Evolutionary conservation across 2,329 filamentous ascomycete genomes (phyloP), one percentile per base, ranked within the genome.

Genomic region (Sporothrix mexicana): DNA sequence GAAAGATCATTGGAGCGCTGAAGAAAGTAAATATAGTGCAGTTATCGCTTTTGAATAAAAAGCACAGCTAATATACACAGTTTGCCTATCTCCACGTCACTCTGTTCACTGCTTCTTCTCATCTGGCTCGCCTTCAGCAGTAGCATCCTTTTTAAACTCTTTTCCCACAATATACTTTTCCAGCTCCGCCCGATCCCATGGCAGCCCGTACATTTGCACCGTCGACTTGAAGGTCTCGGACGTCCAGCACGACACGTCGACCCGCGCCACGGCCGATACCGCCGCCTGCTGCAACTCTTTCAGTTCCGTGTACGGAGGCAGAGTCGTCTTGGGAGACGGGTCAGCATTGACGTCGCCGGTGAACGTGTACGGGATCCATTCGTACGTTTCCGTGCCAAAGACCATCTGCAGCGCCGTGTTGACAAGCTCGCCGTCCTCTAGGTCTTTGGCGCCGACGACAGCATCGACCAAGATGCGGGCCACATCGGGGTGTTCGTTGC

Each of bases 401-500:
- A 15, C 62, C 20, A 67, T 1, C 20, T 15, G 23, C 9, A 66
- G 20, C 2, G 43, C 43, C n/a, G 62, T 49, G n/a, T 66, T 8
- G n/a, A n/a, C 41, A 12, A 67, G 62, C 10, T 51, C 62, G 3
- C 15, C 17, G 12, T 2, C 43, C 17, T 43, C 8, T 12, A 66
- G 15, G 2, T 23, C 20, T 23, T 25, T 9, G 12, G 20, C 62
- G 13, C 23, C 41, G 13, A 47, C 43, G n/a, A 67, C 9, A 6
- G 7, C 15, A 45, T n/a, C 62, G 5, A 67, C 3, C 4, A 67
- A 6, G 10, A 8, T 13, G 12, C 23, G 43, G 4, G 62, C 43
- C 20, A 67, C 62, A 23, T 6, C 43, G 2, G 62, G 62, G 62
- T 67, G 62, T 5, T 47, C 15, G 62, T 43, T 67, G 45, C 43